Base-by-base conservation (phyloP, 306 rosid genomes). In the Fragaria vesca region DNA sequence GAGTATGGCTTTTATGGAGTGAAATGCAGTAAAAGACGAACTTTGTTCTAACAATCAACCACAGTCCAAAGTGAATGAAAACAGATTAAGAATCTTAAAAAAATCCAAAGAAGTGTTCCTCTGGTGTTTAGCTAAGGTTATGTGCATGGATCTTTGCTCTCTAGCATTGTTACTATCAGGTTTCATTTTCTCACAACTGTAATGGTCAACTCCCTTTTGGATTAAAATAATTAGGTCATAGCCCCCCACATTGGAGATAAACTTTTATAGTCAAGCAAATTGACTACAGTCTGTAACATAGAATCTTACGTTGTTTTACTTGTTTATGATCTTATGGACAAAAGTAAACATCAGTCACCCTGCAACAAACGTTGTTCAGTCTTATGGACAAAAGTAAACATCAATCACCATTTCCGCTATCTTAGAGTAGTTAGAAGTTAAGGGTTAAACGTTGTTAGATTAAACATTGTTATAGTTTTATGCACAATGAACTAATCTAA, bases 61-160 rank as follows among this genome's bases (percentile, higher is more conserved):
- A 34, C 3, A 52, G 46, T 72, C 76, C 76, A 32, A 72, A 72
- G 52, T 5, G 61, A 54, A 58, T 4, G 6, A 11, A 24, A 10
- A 58, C 65, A 58, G 32, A 58, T 24, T 58, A 21, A 24, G 30
- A 58, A 12, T 34, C 48, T 51, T 24, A 24, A 24, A 24, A 32
- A 73, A 36, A 38, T 54, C 65, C 52, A 73, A 73, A 10, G 24
- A 51, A 73, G 67, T 73, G 40, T 38, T 73, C 52, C 43, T 6
- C 2, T 38, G 36, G 36, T 73, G 38, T 3, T n/a, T 55, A 16
- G 52, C 24, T 32, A 38, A 73, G 51, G 51, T 55, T 40, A 38
- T 7, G n/a, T 12, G 34, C 76, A 7, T 34, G 76, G 8, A 72
- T 72, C 47, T n/a, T 73, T 10, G 32, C 32, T 24, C 32, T 57